phyloP scores from a whole-genome alignment of 441 rosid genomes.

The Populus hybrid region DNA sequence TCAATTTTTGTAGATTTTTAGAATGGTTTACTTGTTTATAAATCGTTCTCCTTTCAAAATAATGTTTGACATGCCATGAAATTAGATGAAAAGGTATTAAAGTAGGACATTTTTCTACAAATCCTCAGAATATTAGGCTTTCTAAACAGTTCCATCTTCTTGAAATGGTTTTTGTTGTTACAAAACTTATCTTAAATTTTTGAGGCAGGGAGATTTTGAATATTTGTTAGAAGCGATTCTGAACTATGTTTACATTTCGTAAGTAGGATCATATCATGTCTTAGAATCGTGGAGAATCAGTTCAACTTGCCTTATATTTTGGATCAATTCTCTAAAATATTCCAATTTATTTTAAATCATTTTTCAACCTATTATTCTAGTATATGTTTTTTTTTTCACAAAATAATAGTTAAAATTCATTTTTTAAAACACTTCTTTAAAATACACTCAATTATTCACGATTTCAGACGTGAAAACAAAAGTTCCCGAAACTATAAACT shows the following conservation, averaged over 20 bases:
- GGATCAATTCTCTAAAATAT: neutral
- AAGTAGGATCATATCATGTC: neutral
- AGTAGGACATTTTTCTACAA: neutral
- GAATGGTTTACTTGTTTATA: neutral
- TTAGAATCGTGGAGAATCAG: neutral
- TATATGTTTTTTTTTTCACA: too few species aligned
- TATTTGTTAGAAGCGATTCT: neutral
- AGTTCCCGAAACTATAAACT: neutral
- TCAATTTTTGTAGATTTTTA: neutral
- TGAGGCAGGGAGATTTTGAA: neutral
- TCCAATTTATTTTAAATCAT: neutral
- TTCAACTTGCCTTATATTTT: neutral
- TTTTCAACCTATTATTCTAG: too few species aligned
- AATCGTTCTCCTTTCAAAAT: neutral
- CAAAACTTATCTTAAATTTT: neutral
- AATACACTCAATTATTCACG: neutral
- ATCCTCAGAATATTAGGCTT: neutral
- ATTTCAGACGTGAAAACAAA: neutral
- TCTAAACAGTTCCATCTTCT: neutral
- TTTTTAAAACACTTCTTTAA: too few species aligned
- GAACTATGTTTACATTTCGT: neutral
- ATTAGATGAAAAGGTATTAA: neutral
- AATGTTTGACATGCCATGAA: neutral
- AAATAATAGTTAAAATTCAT: too few species aligned
- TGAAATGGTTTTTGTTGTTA: neutral